Conservation (phyloP, 1,284 basidiomycete species). For the Trichosporon ovoides region DNA sequence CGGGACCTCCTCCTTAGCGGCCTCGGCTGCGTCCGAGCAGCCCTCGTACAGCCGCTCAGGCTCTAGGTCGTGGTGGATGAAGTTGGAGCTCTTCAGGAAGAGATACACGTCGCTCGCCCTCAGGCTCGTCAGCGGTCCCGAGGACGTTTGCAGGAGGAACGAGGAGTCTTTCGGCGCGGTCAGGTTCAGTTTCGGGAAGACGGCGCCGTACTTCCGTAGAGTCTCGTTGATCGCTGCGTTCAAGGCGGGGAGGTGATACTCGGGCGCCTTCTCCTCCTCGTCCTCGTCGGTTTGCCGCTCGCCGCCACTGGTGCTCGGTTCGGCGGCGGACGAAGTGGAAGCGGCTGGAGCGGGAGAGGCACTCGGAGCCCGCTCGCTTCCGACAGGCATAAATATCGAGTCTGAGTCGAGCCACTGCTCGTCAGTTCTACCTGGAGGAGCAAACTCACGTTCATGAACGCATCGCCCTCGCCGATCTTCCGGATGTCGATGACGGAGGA, state of each 20-base stretch:
- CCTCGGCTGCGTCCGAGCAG: conserved; percentile 40
- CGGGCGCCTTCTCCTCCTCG: conserved; percentile 21
- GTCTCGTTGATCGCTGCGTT: conserved; percentile 65
- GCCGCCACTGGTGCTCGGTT: neutral
- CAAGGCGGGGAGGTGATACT: conserved; percentile 61
- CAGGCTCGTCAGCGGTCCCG: conserved; percentile 77
- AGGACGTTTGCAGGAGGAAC: conserved; percentile 71
- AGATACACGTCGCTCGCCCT: conserved; percentile 87
- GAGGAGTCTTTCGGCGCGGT: conserved; percentile 87
- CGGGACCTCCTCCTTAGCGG: conserved; percentile 29
- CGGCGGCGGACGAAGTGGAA: neutral
- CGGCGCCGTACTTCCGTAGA: conserved; percentile 63
- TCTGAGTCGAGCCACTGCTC: conserved; percentile 31
- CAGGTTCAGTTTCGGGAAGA: conserved; percentile 95
- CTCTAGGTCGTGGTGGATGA: conserved; percentile 73
- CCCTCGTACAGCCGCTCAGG: conserved; percentile 45
- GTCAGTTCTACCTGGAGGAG: neutral
- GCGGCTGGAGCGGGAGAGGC: no score
- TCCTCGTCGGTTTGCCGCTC: neutral
- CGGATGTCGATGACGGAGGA: conserved; percentile 75
- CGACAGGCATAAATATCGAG: conserved; percentile 55
- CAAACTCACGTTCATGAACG: conserved; percentile 63
- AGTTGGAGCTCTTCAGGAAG: conserved; percentile 87
- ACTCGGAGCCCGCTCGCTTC: conserved; percentile 26
- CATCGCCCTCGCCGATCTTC: conserved; percentile 73